A percentile compares a stretch with the other conserved stretches of the same genome.
Evolutionary conservation across 2,329 filamentous ascomycete genomes (phyloP).

Genomic region (Samsoniella hepiali): DNA sequence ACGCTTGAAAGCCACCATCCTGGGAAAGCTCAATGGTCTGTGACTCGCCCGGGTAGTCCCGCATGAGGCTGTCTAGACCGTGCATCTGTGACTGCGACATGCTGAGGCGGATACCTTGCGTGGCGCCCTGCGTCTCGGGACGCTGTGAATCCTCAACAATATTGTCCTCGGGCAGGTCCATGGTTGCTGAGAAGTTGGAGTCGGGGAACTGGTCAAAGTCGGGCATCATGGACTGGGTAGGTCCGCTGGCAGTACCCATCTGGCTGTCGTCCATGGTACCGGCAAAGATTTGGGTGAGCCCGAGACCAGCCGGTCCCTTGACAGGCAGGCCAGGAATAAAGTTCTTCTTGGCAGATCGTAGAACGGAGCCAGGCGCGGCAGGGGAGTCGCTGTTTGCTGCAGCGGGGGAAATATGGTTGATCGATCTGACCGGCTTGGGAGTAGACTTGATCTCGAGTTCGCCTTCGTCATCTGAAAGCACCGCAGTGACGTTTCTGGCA

Average conservation of each 20-base stretch:
- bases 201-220: slow-evolving; percentile 56
- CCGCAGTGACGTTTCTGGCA: slow-evolving; percentile 46
- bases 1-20: slow-evolving; percentile 71
- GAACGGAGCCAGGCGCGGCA: slow-evolving; percentile 57
- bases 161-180: slow-evolving; percentile 52
- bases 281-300: slow-evolving; percentile 85
- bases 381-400: slow-evolving; percentile 46
- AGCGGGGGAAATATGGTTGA: slow-evolving; percentile 40
- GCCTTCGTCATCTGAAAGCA: slow-evolving; percentile 67
- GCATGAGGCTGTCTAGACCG: slow-evolving; percentile 55
- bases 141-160: slow-evolving; percentile 46
- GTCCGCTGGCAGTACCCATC: slow-evolving; percentile 28
- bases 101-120: slow-evolving; percentile 50
- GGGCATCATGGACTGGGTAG: slow-evolving; percentile 51
- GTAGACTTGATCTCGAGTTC: slow-evolving; percentile 46
- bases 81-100: slow-evolving; percentile 60
- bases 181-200: slow-evolving; percentile 59
- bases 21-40: slow-evolving; percentile 75
- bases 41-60: slow-evolving; percentile 52
- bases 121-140: slow-evolving; percentile 33
- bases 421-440: slow-evolving; percentile 43
- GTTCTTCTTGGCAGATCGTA: slow-evolving; percentile 65
- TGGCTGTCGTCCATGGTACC: slow-evolving; percentile 76
- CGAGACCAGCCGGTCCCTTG: slow-evolving; percentile 60
- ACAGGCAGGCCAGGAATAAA: slow-evolving; percentile 68